Base-by-base conservation (phyloP, 2,329 filamentous ascomycete species). In the Cephalotrichum gorgonifer region DNA sequence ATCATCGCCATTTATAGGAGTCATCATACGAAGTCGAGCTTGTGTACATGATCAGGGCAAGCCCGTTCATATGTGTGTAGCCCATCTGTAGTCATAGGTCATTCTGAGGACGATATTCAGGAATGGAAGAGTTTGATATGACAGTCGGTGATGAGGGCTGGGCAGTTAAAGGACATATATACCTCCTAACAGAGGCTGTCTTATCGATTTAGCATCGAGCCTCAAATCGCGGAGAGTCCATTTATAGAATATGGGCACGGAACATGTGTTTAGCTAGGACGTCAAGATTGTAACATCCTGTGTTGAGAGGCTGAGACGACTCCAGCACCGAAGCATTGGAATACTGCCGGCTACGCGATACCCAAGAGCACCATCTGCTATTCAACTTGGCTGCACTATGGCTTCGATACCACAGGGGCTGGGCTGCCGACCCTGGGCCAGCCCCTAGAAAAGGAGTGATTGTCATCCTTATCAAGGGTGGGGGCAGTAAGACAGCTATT, bases 401-500 rank as follows among this genome's bases (percentile, higher is more conserved):
- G 12, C 17, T 22, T 22, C 12, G n/a, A 22, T 11, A 22, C 22
- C 17, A 20, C 4, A 2, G 17, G 17, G n/a, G n/a, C n/a, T n/a
- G n/a, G n/a, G n/a, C n/a, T n/a, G n/a, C n/a, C n/a, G n/a, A n/a
- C n/a, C n/a, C n/a, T n/a, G n/a, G n/a, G n/a, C n/a, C n/a, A n/a
- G n/a, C n/a, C n/a, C n/a, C n/a, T n/a, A n/a, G n/a, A n/a, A n/a
- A n/a, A n/a, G n/a, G n/a, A n/a, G n/a, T n/a, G n/a, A n/a, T n/a
- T n/a, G n/a, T n/a, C n/a, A n/a, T 55, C 12, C 54, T 70, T 5
- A 57, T 71, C 2, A 55, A 68, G 11, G 68, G 68, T 0, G 4
- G 66, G 66, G 2, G 60, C 66, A 0, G 57, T 70, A 7, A 67
- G 67, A 2, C 52, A 69, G 9, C 56, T 70, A 3, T 61, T 57